Conservation (phyloP, 164 flowering plant genomes). For the Tetrastigma voinierianum region DNA sequence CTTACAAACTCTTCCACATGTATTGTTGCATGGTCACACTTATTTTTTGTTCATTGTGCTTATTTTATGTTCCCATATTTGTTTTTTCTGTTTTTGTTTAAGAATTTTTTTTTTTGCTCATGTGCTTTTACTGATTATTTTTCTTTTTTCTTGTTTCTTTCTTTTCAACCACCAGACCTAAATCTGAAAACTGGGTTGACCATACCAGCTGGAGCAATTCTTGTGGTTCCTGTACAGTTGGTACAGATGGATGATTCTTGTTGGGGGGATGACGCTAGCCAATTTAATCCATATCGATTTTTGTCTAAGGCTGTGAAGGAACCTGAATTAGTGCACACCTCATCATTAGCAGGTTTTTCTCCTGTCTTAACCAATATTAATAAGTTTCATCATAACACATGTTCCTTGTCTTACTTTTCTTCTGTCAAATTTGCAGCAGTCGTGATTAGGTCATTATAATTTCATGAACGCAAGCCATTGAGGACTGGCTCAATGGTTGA, state of each 20-base stretch:
- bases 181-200: slow-evolving; percentile 36
- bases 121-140: background rate
- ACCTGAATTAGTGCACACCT: slow-evolving; percentile 12
- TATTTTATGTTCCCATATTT: too few species aligned
- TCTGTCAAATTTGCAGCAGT: background rate
- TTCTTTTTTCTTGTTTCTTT: background rate
- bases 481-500: too few species aligned
- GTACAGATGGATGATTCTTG: slow-evolving; percentile 52
- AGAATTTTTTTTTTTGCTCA: background rate
- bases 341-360: slow-evolving; percentile 25
- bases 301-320: slow-evolving; percentile 24
- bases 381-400: background rate
- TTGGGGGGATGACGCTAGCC: slow-evolving; percentile 60
- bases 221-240: slow-evolving; percentile 62
- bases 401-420: background rate
- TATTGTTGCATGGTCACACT: too few species aligned
- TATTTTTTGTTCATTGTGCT: too few species aligned
- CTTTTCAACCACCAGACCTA: slow-evolving; percentile 35
- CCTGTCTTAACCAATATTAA: background rate
- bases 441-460: too few species aligned
- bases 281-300: slow-evolving; percentile 65
- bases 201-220: slow-evolving; percentile 57
- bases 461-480: background rate
- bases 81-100: background rate
- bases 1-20: too few species aligned